Evolutionary conservation across 2,329 filamentous ascomycete species (phyloP), one percentile per base, ranked within the genome.

Genomic region (Ustulina deusta): DNA sequence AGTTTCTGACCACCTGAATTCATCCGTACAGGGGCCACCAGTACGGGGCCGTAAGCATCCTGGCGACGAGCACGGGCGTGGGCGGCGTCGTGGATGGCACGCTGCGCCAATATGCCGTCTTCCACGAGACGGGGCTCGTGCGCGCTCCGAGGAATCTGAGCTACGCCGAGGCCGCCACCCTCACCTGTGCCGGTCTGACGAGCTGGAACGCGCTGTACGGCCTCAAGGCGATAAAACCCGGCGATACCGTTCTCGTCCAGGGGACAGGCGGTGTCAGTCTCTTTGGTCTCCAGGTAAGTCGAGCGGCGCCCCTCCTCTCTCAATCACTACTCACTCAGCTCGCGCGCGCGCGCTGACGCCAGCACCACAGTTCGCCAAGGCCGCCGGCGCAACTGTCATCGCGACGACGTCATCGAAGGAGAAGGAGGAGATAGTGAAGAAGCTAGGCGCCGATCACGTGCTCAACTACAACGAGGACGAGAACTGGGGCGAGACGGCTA

Each of bases 231-330:
- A 70, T 90, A 65, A 81, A 83, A 73, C 84, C 87, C 0, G 89
- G 88, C 3, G 79, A 86, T 68, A 83, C 78, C 72, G 89, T 93
- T 2, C 82, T 93, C 38, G 89, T 89, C 1, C 89, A 92, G 78
- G 90, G 90, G n/a, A 92, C 89, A 0, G 90, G 90, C 22, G 90
- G 90, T 65, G 90, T 92, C 7, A 87, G 84, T 69, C 83, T 91
- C 67, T 91, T 91, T 66, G 90, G 85, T 3, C 77, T 91, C n/a
- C 90, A 80, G 74, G 76, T 77, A 69, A 27, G 75, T 69, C 40
- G 20, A 44, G 29, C 2, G n/a, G 29, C 1, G 7, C 6, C 15
- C 17, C 3, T 27, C 29, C 3, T 7, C 29, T 32, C 29, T 4
- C 15, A 3, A 42, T 3, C 22, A 40, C 4, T 40, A 15, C n/a